phyloP scores from a whole-genome alignment of 2,329 filamentous ascomycete species.

The Colletotrichum chrysophilum region DNA sequence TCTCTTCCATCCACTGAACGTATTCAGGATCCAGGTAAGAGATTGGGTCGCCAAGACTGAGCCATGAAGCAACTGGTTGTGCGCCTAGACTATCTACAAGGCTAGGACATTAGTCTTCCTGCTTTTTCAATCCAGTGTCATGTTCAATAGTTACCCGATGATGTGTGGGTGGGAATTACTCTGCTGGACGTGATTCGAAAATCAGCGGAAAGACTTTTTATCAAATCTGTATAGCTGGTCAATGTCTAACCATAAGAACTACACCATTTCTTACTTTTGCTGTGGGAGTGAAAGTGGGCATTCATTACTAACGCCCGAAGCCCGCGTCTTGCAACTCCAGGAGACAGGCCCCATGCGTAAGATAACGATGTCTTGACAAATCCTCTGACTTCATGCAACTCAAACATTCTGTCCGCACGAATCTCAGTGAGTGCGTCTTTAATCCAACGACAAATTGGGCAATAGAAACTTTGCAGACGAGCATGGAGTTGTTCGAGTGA shows the following conservation, averaged over 20 bases:
- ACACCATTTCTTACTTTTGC: not conserved
- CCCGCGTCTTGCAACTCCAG: not conserved
- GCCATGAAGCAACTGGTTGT: not conserved
- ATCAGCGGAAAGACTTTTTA: not conserved
- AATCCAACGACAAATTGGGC: not conserved
- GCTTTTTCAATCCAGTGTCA: not conserved
- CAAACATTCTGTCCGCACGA: not conserved
- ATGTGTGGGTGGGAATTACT: not conserved
- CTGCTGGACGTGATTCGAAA: not conserved
- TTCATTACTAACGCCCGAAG: not conserved
- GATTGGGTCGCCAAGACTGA: not conserved
- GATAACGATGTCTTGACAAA: not conserved
- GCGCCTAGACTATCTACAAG: not conserved
- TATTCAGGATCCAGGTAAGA: not conserved
- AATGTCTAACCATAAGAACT: not conserved
- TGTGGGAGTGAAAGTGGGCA: not conserved
- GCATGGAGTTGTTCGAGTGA: not conserved
- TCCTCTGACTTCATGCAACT: not conserved
- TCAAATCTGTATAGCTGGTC: not conserved
- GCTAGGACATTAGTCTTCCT: not conserved
- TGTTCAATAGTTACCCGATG: not conserved
- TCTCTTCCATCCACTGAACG: not conserved
- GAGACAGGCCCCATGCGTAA: not conserved
- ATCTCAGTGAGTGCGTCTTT: not conserved
- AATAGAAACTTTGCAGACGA: not conserved